A percentile compares a stretch with the other conserved stretches of the same genome.
Conservation (phyloP, 768 basidiomycete species). For the Tephrocybe sp. region DNA sequence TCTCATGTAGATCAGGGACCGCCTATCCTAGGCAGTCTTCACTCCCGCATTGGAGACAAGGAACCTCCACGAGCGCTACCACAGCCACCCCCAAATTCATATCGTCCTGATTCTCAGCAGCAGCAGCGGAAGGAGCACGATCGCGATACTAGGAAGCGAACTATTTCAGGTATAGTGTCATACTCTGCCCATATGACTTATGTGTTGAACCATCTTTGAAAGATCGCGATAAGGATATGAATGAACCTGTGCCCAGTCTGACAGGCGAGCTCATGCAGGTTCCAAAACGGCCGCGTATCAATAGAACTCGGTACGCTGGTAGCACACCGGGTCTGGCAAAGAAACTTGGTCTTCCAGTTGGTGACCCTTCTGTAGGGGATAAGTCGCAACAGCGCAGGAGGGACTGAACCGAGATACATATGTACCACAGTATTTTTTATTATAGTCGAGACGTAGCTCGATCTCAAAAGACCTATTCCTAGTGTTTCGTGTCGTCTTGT, state of each 20-base stretch:
- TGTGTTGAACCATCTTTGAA: constrained; percentile 6
- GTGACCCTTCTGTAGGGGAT: constrained; percentile 61
- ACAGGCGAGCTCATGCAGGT: constrained; percentile 42
- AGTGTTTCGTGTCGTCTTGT: too few relatives aligned
- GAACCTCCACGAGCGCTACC: constrained; percentile 39
- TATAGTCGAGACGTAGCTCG: too few relatives aligned
- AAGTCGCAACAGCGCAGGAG: constrained; percentile 59
- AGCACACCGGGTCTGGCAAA: constrained; percentile 42
- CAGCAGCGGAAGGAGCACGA: constrained; percentile 57
- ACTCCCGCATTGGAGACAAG: constrained; percentile 63
- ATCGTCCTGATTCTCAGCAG: constrained; percentile 41
- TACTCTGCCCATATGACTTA: neutral
- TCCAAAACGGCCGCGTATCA: constrained; percentile 62
- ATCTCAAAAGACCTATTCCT: too few relatives aligned
- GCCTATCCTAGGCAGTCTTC: constrained; percentile 30
- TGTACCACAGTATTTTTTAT: too few relatives aligned
- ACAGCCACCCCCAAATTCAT: constrained; percentile 41
- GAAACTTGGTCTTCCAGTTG: constrained; percentile 55
- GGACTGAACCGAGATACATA: too few relatives aligned
- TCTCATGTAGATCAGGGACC: constrained; percentile 22
- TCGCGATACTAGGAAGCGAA: constrained; percentile 68
- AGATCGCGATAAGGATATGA: constrained; percentile 68
- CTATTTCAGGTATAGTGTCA: constrained; percentile 61
- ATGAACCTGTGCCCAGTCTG: constrained; percentile 31
- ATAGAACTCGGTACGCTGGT: constrained; percentile 47